Conservation (phyloP, 1,284 basidiomycete genomes). For the Sphaerobolus stellatus region DNA sequence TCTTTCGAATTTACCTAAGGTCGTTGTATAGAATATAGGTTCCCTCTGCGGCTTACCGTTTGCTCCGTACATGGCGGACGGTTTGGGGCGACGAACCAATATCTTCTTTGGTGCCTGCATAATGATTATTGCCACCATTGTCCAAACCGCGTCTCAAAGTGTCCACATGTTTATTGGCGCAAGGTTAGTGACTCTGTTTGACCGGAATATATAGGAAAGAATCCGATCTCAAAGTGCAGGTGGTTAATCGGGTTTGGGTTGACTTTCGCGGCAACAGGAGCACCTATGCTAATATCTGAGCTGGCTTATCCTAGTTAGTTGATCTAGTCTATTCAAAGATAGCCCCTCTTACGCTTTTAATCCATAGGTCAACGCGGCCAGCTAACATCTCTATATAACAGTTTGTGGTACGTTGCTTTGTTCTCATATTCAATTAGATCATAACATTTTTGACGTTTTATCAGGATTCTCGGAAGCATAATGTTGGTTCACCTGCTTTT, state of each 20-base stretch:
- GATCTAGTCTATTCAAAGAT: neutral
- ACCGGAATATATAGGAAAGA: neutral
- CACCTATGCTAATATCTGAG: conserved; percentile 34
- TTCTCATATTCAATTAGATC: neutral
- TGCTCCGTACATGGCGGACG: conserved; percentile 45
- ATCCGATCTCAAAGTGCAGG: conserved; percentile 14
- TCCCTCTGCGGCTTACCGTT: conserved; percentile 49
- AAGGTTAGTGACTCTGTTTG: conserved; percentile 41
- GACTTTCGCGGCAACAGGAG: conserved; percentile 24
- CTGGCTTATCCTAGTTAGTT: conserved; percentile 32
- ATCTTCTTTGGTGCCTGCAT: conserved; percentile 46
- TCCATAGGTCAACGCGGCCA: conserved; percentile 25
- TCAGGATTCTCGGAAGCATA: conserved; percentile 40
- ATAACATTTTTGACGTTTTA: conserved; percentile 25
- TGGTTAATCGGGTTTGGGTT: conserved; percentile 37
- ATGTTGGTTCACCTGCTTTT: conserved; percentile 34
- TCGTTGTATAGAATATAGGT: conserved; percentile 52
- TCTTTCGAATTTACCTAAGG: neutral
- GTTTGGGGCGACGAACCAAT: conserved; percentile 41
- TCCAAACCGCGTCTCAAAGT: conserved; percentile 50
- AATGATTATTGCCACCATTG: conserved; percentile 46
- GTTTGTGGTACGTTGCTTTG: conserved; percentile 24
- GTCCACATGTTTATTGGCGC: conserved; percentile 81
- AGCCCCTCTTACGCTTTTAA: no score
- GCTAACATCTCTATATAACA: conserved; percentile 29